Evolutionary conservation across 106 monocot species (phyloP).

Genomic region (Dendrobium officinale): DNA sequence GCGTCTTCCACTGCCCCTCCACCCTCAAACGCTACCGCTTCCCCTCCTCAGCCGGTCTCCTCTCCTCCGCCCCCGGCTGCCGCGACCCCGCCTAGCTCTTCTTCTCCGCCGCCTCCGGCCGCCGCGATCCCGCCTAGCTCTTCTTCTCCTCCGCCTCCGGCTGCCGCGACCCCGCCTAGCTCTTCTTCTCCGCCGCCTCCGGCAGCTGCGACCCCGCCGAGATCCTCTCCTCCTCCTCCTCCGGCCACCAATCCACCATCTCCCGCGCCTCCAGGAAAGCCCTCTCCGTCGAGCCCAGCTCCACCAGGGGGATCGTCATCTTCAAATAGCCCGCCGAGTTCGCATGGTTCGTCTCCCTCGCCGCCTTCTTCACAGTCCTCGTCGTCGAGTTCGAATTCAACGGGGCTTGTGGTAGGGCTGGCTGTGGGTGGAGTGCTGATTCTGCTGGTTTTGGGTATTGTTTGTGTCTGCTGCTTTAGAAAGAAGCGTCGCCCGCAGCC

Average conservation of each 20-base stretch:
- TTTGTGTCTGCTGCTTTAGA: constrained; percentile 30
- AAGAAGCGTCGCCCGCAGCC: constrained; percentile 19
- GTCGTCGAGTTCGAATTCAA: constrained; percentile 15
- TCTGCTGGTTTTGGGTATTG: constrained; percentile 12
- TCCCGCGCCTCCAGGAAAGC: not conserved
- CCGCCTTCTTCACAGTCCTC: constrained; percentile 8
- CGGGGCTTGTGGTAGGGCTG: constrained; percentile 18
- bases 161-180: not conserved
- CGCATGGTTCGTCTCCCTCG: not conserved
- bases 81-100: not conserved
- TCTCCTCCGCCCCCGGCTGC: not conserved
- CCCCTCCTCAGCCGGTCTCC: not conserved
- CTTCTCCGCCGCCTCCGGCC: not conserved
- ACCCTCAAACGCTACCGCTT: not conserved
- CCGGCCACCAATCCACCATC: not conserved
- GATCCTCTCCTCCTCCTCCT: not conserved
- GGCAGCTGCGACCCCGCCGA: not conserved
- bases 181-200: constrained; percentile 5
- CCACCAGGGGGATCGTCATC: not conserved
- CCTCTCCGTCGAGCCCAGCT: not conserved
- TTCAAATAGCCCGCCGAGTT: not conserved
- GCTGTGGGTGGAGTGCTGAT: constrained; percentile 29
- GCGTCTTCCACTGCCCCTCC: not conserved
- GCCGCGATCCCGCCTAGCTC: not conserved
- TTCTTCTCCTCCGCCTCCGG: constrained; percentile 2